phyloP scores from a whole-genome alignment of 192 early-diverging fungal species.

The Pilobolus umbonatus region DNA sequence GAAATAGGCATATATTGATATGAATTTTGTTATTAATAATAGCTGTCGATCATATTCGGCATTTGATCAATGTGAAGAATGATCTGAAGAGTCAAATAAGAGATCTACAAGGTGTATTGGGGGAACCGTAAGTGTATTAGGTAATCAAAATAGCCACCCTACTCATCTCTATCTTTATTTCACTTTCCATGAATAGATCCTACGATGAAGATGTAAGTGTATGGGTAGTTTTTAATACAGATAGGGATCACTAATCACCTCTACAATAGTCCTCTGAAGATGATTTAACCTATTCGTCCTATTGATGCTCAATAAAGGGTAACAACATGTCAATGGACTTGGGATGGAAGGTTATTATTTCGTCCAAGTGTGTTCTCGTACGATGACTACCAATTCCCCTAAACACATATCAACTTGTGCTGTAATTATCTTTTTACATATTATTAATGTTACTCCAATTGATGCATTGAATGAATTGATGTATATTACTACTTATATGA shows the following conservation, averaged over 20 bases:
- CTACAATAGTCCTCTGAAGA: slow-evolving; percentile 32
- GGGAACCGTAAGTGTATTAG: slow-evolving; percentile 41
- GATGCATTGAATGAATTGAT: too few species aligned
- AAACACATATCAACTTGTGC: too few species aligned
- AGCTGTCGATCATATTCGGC: slow-evolving; percentile 75
- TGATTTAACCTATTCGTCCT: slow-evolving; percentile 23
- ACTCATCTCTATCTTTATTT: slow-evolving; percentile 2
- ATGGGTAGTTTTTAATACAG: background rate
- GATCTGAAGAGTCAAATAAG: slow-evolving; percentile 51
- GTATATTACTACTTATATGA: too few species aligned
- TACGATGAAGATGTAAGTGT: slow-evolving; percentile 30
- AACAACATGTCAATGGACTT: too few species aligned
- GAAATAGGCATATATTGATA: background rate
- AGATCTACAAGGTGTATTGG: slow-evolving; percentile 42
- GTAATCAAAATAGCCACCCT: background rate
- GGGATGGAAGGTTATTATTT: too few species aligned
- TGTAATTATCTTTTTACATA: too few species aligned
- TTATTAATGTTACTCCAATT: too few species aligned
- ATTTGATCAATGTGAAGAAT: slow-evolving; percentile 57
- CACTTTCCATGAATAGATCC: slow-evolving; percentile 8
- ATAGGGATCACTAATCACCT: background rate
- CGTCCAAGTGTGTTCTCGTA: too few species aligned
- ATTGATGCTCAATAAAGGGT: background rate
- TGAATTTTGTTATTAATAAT: slow-evolving; percentile 6
- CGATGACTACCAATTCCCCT: too few species aligned